These are phyloP conservation scores for Penicillium sp. DNA, from an alignment of 2,329 filamentous ascomycete genomes.

Conservation along the genomic window DNA sequence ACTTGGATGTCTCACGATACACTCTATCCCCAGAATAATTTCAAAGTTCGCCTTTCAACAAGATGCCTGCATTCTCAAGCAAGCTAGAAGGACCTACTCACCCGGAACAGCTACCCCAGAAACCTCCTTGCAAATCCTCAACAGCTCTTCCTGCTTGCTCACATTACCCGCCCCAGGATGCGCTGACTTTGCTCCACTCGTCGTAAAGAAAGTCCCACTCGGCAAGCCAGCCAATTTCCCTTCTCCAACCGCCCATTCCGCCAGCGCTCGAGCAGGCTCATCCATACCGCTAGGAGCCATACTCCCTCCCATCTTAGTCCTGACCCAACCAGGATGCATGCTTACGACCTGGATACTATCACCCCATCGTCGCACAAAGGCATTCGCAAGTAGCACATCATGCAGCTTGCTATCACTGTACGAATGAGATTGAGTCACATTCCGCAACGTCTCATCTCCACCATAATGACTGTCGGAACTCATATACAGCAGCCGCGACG, in stretches of 20 bases:
- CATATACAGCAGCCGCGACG: slow-evolving; percentile 55
- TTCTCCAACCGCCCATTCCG: slow-evolving; percentile 44
- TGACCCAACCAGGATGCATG: slow-evolving; percentile 57
- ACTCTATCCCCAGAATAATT: no score
- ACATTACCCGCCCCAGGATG: slow-evolving; percentile 30
- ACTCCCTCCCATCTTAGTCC: slow-evolving; percentile 56
- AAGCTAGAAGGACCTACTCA: not conserved
- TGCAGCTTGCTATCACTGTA: slow-evolving; percentile 61
- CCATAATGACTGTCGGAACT: slow-evolving; percentile 54
- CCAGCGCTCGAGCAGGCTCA: slow-evolving; percentile 51
- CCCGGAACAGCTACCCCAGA: slow-evolving; percentile 22
- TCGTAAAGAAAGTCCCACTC: slow-evolving; percentile 23
- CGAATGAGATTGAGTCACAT: slow-evolving; percentile 39
- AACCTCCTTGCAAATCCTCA: slow-evolving; percentile 28
- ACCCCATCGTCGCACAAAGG: slow-evolving; percentile 52
- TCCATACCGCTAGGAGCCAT: slow-evolving; percentile 52
- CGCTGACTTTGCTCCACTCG: slow-evolving; percentile 22
- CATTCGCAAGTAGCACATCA: slow-evolving; percentile 57
- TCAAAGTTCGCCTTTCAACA: not conserved
- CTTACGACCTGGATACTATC: slow-evolving; percentile 49
- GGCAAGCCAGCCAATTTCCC: slow-evolving; percentile 21
- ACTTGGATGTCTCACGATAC: not conserved
- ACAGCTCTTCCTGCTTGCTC: slow-evolving; percentile 31
- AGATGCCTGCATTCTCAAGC: not conserved
- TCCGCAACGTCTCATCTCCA: slow-evolving; percentile 48